phyloP scores from a whole-genome alignment of 2,329 filamentous ascomycete species.

The Ceratocystis cubensis region DNA sequence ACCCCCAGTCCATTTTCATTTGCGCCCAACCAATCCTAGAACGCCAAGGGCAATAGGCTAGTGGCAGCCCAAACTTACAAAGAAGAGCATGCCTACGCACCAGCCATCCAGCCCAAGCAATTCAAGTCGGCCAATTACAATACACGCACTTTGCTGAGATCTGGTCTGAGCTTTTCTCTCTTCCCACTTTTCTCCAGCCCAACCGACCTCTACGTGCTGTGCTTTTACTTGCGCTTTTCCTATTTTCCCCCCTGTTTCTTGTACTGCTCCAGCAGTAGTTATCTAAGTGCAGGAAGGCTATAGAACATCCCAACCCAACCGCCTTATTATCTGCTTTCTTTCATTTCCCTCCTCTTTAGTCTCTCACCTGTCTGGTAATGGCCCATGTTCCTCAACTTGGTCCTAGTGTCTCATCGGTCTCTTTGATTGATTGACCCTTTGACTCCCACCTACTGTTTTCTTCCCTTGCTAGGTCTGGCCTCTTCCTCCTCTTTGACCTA shows the following conservation, averaged over 20 bases:
- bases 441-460: background rate
- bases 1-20: conserved; percentile 8
- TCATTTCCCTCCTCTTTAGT: background rate
- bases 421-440: background rate
- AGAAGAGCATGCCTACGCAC: background rate
- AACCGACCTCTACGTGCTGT: background rate
- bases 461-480: background rate
- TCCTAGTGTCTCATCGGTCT: background rate
- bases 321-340: background rate
- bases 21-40: conserved; percentile 17
- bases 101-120: conserved; percentile 8
- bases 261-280: background rate
- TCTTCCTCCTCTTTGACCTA: background rate
- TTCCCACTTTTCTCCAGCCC: conserved; percentile 6
- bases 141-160: background rate
- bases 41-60: conserved; percentile 7
- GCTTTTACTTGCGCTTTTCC: background rate
- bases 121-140: background rate
- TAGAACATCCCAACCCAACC: background rate
- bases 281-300: background rate
- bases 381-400: background rate
- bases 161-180: conserved; percentile 3
- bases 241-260: no score
- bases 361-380: background rate
- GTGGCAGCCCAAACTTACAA: conserved; percentile 17